Conservation (phyloP, 306 rosid species). For the Acacia melanoxylon region DNA sequence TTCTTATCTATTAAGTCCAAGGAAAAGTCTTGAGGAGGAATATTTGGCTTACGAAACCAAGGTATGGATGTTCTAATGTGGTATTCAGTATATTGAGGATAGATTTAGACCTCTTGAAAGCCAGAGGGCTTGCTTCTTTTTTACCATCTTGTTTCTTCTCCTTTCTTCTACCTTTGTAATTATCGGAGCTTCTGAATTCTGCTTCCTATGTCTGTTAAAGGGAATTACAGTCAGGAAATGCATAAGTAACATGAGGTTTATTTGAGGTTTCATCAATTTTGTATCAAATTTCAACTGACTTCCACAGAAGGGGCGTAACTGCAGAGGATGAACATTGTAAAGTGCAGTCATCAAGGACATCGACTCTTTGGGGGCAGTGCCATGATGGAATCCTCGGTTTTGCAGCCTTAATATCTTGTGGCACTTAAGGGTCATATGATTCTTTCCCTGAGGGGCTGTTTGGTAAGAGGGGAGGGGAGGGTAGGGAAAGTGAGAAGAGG, state of each 20-base stretch:
- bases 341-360: not conserved
- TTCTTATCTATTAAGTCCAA: conserved; percentile 60
- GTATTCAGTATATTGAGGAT: not conserved
- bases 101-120: not conserved
- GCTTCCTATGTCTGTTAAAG: not conserved
- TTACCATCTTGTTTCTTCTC: not conserved
- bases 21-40: conserved; percentile 89
- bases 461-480: no score
- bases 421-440: not conserved
- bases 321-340: not conserved
- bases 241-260: not conserved
- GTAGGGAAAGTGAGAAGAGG: no score
- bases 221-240: not conserved
- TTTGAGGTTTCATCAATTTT: not conserved
- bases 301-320: not conserved
- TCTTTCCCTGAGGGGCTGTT: not conserved
- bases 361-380: not conserved
- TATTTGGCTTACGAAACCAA: conserved; percentile 84
- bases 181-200: not conserved
- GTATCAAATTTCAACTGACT: not conserved
- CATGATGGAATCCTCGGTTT: not conserved
- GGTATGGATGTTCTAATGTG: conserved; percentile 42
- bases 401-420: not conserved
- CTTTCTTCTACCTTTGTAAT: not conserved
- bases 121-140: not conserved